phyloP scores from a whole-genome alignment of 2,329 filamentous ascomycete genomes.

The Phaeoacremonium minimum region DNA sequence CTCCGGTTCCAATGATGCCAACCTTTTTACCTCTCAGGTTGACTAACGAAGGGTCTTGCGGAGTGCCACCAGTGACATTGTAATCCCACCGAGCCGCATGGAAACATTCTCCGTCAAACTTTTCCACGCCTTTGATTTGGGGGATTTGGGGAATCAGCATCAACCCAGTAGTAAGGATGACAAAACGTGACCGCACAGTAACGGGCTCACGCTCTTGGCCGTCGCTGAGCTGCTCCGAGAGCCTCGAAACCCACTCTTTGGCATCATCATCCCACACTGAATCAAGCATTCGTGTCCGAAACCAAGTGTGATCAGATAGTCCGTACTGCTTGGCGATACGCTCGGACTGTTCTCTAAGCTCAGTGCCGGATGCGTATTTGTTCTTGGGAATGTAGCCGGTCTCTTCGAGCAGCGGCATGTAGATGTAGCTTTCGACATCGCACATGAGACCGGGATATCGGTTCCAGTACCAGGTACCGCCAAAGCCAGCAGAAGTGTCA shows the following conservation, averaged over 20 bases:
- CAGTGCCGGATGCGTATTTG: constrained; percentile 33
- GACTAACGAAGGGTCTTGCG: background rate
- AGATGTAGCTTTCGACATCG: constrained; percentile 42
- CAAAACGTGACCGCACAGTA: background rate
- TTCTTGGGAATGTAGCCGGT: constrained; percentile 40
- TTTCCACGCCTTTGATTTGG: background rate
- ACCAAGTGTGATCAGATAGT: constrained; percentile 27
- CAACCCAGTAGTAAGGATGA: background rate
- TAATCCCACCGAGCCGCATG: constrained; percentile 2
- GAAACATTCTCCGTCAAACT: background rate
- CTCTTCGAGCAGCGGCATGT: constrained; percentile 42
- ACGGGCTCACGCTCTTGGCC: background rate
- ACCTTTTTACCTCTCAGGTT: background rate
- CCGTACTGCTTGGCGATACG: constrained; percentile 30
- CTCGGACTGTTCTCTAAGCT: constrained; percentile 33
- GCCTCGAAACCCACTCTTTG: background rate
- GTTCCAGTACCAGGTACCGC: constrained; percentile 45
- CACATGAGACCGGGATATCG: constrained; percentile 40
- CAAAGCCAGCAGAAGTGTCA: constrained; percentile 41
- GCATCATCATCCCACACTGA: background rate
- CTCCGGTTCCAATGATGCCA: constrained; percentile 2
- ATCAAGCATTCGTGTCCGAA: background rate
- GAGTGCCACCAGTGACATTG: background rate
- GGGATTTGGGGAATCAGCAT: background rate
- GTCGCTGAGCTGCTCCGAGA: background rate